Evolutionary conservation across 2,329 filamentous ascomycete genomes (phyloP).

Genomic region (Pestalotiopsis sp.): DNA sequence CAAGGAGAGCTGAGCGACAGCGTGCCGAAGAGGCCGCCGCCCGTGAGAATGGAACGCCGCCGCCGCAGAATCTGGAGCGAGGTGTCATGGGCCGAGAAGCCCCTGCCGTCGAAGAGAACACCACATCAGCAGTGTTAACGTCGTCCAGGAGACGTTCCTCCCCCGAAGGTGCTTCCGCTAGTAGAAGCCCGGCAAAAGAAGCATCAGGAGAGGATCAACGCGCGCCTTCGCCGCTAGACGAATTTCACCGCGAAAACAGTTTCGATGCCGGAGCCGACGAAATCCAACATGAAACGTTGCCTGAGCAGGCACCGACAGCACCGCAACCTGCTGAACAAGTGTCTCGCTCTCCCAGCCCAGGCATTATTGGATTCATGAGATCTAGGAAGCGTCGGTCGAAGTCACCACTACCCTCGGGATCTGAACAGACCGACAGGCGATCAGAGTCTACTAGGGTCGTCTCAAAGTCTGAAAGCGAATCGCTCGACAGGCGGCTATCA

Average conservation of each 20-base stretch:
- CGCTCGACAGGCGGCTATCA: slow-evolving; percentile 57
- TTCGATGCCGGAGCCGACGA: slow-evolving; percentile 37
- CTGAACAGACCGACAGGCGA: slow-evolving; percentile 34
- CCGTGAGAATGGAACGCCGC: slow-evolving; percentile 50
- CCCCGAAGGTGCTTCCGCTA: slow-evolving; percentile 33
- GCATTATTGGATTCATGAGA: slow-evolving; percentile 42
- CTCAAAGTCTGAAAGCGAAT: slow-evolving; percentile 48
- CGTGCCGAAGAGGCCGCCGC: slow-evolving; percentile 60
- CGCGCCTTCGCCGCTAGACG: slow-evolving; percentile 40
- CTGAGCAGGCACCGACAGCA: slow-evolving; percentile 17
- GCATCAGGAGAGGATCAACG: slow-evolving; percentile 19
- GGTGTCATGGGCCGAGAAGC: slow-evolving; percentile 63
- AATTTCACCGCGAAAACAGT: slow-evolving; percentile 54
- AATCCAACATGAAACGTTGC: slow-evolving; percentile 13
- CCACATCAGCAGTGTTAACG: slow-evolving; percentile 57
- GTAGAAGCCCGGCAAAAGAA: slow-evolving; percentile 31
- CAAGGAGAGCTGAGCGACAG: slow-evolving; percentile 69
- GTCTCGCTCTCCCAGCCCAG: slow-evolving; percentile 35
- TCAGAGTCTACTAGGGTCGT: slow-evolving; percentile 26
- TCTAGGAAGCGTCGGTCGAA: slow-evolving; percentile 52
- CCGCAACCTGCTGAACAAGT: slow-evolving; percentile 17
- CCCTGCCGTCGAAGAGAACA: slow-evolving; percentile 59
- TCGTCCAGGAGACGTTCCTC: slow-evolving; percentile 56
- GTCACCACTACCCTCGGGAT: slow-evolving; percentile 47
- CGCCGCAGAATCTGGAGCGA: slow-evolving; percentile 60